Evolutionary conservation across 2,329 filamentous ascomycete genomes (phyloP), one percentile per base, ranked within the genome.

Genomic region (Fusarium drepaniforme): DNA sequence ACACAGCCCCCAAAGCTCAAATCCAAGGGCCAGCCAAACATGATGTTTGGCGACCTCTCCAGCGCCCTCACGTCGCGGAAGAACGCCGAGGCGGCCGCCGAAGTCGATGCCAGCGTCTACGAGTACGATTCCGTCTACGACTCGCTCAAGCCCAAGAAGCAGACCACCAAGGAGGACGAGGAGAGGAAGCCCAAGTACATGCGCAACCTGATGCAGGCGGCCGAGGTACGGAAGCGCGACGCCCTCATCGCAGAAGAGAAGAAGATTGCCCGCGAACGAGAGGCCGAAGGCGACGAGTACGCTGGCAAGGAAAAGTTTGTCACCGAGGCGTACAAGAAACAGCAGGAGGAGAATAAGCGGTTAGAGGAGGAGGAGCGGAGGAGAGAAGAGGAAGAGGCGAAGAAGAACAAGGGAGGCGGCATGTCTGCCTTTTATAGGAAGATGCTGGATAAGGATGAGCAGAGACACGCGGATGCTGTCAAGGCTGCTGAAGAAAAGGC

Each of bases 61-160:
- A 90, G 90, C 77, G 85, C 90, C 2, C 86, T 92, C 37, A 86
- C 90, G 35, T 90, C 93, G 30, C 89, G 90, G 64, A 91, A 89
- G 76, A 88, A 93, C 76, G 89, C 90, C 42, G 87, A 91, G 73
- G 90, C 90, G 18, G 93, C 93, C 3, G 87, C 91, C 71, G 88
- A 90, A 69, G 80, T 93, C 11, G 94, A 97, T 78, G 86, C 93
- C 2, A 92, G 90, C 59, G 92, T 97, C 76, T 97, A 96, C 86
- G 94, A 97, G 84, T 97, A 97, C 84, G 94, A 97, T 81, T 89
- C 89, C 2, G 93, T 94, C 25, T 96, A 95, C 84, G 94, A 96
- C 77, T 93, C 92, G 1, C 86, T 96, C 46, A 93, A 94, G 75
- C 89, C 90, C 18, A 88, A 91, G 69, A 90, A 91, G 71, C 89